These are phyloP conservation scores for Crataegus laevigata DNA, from an alignment of 306 rosid species.

Conservation along the genomic window DNA sequence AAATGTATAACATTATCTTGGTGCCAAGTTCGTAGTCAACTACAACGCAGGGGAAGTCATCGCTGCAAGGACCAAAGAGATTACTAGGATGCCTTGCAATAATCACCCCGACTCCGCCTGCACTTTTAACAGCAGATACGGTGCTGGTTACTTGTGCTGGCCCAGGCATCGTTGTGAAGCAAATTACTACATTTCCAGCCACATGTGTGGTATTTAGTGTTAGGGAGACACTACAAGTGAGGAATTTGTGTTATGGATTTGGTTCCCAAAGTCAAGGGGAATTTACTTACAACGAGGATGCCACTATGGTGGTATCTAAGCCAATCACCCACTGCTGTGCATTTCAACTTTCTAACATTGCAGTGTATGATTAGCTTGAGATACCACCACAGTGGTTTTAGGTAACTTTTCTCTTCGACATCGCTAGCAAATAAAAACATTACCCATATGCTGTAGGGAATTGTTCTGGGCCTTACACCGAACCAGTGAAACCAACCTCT, in stretches of 20 bases:
- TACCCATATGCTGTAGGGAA: neutral
- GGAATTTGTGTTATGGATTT: no score
- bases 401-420: no score
- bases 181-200: constrained; percentile 29
- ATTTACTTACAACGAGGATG: no score
- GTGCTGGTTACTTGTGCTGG: neutral
- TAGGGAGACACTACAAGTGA: constrained; percentile 9
- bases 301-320: no score
- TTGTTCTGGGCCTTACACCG: constrained; percentile 19
- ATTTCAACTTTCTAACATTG: no score
- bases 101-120: constrained; percentile 26
- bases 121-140: neutral
- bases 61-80: neutral
- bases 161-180: constrained; percentile 4
- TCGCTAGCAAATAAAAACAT: neutral
- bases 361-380: no score
- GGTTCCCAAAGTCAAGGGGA: no score
- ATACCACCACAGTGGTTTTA: no score
- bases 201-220: constrained; percentile 11
- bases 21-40: constrained; percentile 24
- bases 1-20: constrained; percentile 6
- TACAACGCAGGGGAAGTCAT: constrained; percentile 17
- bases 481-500: constrained; percentile 19
- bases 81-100: constrained; percentile 16
- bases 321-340: no score